Evolutionary conservation across 345 rosid genomes (phyloP).

Genomic region (Gossypium mustelinum): DNA sequence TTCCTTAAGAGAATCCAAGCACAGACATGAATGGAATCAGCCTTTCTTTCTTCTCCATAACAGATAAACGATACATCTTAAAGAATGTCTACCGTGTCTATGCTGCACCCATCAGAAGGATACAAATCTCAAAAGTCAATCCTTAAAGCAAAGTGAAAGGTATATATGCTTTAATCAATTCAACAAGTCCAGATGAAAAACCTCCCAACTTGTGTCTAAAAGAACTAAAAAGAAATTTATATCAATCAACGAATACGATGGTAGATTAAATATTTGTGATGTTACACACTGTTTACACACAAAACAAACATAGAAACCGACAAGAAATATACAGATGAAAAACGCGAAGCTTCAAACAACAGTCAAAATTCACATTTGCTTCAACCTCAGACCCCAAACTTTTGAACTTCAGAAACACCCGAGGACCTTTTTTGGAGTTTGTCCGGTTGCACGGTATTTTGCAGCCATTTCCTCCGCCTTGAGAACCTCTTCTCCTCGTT

Average conservation of each 20-base stretch:
- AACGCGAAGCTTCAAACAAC: background rate
- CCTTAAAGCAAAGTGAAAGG: too few species aligned
- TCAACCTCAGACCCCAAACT: background rate
- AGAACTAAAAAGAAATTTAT: background rate
- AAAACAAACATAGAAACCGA: background rate
- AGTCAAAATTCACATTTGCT: constrained; percentile 9
- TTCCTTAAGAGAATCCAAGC: too few species aligned
- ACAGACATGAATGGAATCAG: too few species aligned
- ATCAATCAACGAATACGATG: background rate
- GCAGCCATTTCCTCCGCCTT: constrained; percentile 89
- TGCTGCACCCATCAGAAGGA: too few species aligned
- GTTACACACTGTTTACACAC: constrained; percentile 16
- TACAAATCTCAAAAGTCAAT: too few species aligned
- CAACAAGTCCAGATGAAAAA: background rate
- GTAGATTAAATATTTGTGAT: background rate
- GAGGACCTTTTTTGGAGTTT: constrained; percentile 61
- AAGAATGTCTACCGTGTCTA: too few species aligned
- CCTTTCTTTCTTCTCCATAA: too few species aligned
- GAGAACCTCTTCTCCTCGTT: constrained; percentile 68
- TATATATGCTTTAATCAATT: too few species aligned
- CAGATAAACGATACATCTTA: too few species aligned
- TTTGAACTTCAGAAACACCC: constrained; percentile 60
- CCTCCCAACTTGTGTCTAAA: background rate
- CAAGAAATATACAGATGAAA: constrained; percentile 16
- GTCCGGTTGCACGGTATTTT: constrained; percentile 72